These are phyloP conservation scores for Solidago caesia DNA, from an alignment of 129 eudicot species.

Conservation along the genomic window DNA sequence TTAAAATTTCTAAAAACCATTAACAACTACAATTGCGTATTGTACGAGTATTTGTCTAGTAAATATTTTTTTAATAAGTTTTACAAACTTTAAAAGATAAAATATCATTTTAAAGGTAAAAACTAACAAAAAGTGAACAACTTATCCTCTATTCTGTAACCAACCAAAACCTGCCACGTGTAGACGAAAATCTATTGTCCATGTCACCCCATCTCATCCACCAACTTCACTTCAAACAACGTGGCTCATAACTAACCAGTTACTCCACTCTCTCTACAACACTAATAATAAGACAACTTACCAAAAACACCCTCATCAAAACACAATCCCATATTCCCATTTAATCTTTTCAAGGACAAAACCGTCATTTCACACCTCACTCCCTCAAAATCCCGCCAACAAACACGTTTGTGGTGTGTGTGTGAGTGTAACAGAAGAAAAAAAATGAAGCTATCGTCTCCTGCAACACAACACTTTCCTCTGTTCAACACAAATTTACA, in stretches of 20 bases:
- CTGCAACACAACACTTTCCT: constrained; percentile 38
- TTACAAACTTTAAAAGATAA: too few relatives aligned
- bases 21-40: too few relatives aligned
- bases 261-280: background rate
- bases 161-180: constrained; percentile 28
- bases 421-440: background rate
- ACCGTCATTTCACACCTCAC: constrained; percentile 18
- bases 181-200: constrained; percentile 23
- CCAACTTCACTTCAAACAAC: constrained; percentile 1
- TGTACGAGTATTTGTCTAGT: too few relatives aligned
- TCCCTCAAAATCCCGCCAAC: constrained; percentile 47
- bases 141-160: constrained; percentile 12
- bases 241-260: constrained; percentile 32
- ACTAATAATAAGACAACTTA: background rate
- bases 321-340: background rate
- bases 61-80: too few relatives aligned
- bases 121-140: background rate
- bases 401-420: constrained; percentile 16
- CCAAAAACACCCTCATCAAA: constrained; percentile 28
- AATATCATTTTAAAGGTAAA: too few relatives aligned
- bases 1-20: too few relatives aligned
- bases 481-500: constrained; percentile 33
- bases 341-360: background rate
- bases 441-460: constrained; percentile 38
- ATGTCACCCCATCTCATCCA: constrained; percentile 23